Evolutionary conservation across 2,329 filamentous ascomycete species (phyloP), one percentile per base, ranked within the genome.

Genomic region (Aspergillus neoniger): DNA sequence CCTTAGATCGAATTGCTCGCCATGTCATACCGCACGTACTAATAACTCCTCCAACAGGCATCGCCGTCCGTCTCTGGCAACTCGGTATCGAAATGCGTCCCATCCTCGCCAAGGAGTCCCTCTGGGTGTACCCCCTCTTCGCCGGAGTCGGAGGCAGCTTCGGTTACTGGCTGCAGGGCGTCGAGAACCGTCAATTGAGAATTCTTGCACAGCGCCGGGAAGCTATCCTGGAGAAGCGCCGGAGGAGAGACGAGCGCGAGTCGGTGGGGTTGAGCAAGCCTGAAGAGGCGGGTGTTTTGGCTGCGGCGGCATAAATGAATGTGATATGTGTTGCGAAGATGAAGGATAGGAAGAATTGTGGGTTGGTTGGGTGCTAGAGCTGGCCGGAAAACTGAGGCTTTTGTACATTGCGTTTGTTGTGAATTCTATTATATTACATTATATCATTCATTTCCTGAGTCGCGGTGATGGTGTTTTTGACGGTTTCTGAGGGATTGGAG

Each of bases 61-160:
- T 97, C 72, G 92, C 91, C 75, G 90, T 93, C 74, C 91, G 94
- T 71, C 86, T 95, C 79, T 97, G 93, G 91, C 95, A 98, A 80
- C 89, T 99, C 77, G 95, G 94, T 74, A 95, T 99, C 77, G 92
- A 99, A 83, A 96, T 96, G 92, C 92, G 93, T 65, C 95, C 94
- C 55, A 89, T 97, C 79, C 91, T 98, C 85, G 88, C 90, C 80
- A 87, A 85, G 73, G 84, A 89, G 75, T 90, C 90, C 58, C 86
- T 96, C 72, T 96, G 92, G 90, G 92, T 88, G 55, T 99, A 96
- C 82, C 95, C 95, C 58, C 80, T 94, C 70, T 99, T 95, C 80
- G 93, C 88, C 61, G 86, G 86, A 69, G 86, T 92, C 65, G 93
- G 93, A 70, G 93, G 89, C 70, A 91, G 90, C 80, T 97, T 98